Evolutionary conservation across 352 stramenopile genomes (phyloP).

Genomic region (Elongisporangium undulatum): DNA sequence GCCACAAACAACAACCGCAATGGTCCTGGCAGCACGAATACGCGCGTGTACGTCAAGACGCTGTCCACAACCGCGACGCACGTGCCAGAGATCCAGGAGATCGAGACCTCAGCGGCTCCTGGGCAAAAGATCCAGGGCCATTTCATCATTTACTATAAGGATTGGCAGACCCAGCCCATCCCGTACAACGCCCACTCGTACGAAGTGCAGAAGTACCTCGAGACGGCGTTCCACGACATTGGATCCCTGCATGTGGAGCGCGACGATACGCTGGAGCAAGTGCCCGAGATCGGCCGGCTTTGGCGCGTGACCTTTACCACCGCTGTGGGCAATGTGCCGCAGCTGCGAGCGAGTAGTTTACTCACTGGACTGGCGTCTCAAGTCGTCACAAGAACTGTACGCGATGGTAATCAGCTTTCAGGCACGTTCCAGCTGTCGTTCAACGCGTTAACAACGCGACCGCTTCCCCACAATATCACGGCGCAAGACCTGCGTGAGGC

Average conservation of each 20-base stretch:
- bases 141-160: slow-evolving; percentile 45
- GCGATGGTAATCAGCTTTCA: slow-evolving; percentile 83
- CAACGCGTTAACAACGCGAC: slow-evolving; percentile 39
- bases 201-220: slow-evolving; percentile 46
- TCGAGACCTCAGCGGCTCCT: slow-evolving; percentile 65
- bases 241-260: slow-evolving; percentile 44
- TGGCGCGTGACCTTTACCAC: slow-evolving; percentile 92
- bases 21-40: slow-evolving; percentile 87
- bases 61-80: slow-evolving; percentile 85
- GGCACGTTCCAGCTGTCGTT: slow-evolving; percentile 87
- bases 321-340: slow-evolving; percentile 76
- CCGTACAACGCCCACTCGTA: slow-evolving; percentile 69
- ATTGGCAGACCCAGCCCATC: slow-evolving; percentile 38
- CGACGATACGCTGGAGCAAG: slow-evolving; percentile 45
- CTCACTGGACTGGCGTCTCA: slow-evolving; percentile 73
- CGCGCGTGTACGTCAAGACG: slow-evolving; percentile 91
- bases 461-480: slow-evolving; percentile 64
- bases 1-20: slow-evolving; percentile 89
- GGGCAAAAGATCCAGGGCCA: slow-evolving; percentile 89
- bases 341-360: slow-evolving; percentile 62
- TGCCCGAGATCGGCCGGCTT: slow-evolving; percentile 56
- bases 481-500: slow-evolving; percentile 46
- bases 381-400: slow-evolving; percentile 65
- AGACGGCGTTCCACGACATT: slow-evolving; percentile 50
- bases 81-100: slow-evolving; percentile 89